Evolutionary conservation across 192 early-diverging fungal species (phyloP).

Genomic region (Phycomyces nitens): DNA sequence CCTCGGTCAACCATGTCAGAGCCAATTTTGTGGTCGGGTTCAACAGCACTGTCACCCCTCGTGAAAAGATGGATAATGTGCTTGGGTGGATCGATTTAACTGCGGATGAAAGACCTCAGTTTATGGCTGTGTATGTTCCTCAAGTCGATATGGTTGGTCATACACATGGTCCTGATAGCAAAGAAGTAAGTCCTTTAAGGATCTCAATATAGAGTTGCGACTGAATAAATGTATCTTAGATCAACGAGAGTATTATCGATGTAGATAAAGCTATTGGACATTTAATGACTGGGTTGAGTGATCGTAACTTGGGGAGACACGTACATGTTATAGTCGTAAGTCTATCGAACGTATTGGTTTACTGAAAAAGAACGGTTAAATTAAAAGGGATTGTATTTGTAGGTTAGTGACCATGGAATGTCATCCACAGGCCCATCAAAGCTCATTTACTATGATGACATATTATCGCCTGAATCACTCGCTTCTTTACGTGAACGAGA

Average conservation of each 20-base stretch:
- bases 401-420: slow-evolving; percentile 88
- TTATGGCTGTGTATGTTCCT: slow-evolving; percentile 74
- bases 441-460: slow-evolving; percentile 72
- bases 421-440: slow-evolving; percentile 41
- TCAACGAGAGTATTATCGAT: slow-evolving; percentile 48
- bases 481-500: slow-evolving; percentile 47
- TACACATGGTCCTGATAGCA: slow-evolving; percentile 57
- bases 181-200: slow-evolving; percentile 43
- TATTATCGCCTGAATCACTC: slow-evolving; percentile 33
- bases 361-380: not conserved
- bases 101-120: slow-evolving; percentile 58
- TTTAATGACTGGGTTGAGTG: slow-evolving; percentile 50
- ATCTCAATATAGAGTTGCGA: no score
- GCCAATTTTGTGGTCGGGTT: slow-evolving; percentile 68
- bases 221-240: slow-evolving; percentile 28
- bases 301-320: slow-evolving; percentile 53
- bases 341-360: not conserved
- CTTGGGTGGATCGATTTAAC: slow-evolving; percentile 76
- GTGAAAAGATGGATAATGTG: slow-evolving; percentile 55
- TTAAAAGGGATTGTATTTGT: not conserved
- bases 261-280: slow-evolving; percentile 62
- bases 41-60: slow-evolving; percentile 37
- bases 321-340: slow-evolving; percentile 59
- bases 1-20: slow-evolving; percentile 44
- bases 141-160: slow-evolving; percentile 82